phyloP scores from a whole-genome alignment of 306 rosid genomes.

The Hylodesmum podocarpum region DNA sequence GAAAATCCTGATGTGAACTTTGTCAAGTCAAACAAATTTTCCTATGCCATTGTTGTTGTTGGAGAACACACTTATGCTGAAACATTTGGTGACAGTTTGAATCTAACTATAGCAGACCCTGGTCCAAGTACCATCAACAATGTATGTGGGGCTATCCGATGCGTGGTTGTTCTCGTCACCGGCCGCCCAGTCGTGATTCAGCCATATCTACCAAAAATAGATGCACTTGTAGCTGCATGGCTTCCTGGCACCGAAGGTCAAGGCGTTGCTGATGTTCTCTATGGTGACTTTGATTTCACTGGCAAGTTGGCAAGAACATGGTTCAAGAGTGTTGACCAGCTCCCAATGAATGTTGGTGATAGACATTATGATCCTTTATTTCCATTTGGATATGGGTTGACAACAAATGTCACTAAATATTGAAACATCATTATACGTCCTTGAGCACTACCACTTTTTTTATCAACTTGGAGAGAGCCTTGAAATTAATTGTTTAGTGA shows the following conservation, averaged over 20 bases:
- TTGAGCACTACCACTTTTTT: neutral
- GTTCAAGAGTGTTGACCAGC: slow-evolving; percentile 38
- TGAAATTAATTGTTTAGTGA: neutral
- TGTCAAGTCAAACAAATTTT: slow-evolving; percentile 62
- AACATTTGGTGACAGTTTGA: slow-evolving; percentile 74
- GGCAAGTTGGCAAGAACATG: slow-evolving; percentile 39
- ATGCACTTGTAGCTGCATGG: slow-evolving; percentile 94
- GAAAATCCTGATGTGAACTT: slow-evolving; percentile 65
- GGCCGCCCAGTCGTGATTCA: slow-evolving; percentile 90
- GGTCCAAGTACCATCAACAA: slow-evolving; percentile 73
- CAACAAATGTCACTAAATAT: slow-evolving; percentile 16
- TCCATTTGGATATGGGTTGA: slow-evolving; percentile 40
- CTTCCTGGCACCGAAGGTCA: slow-evolving; percentile 78
- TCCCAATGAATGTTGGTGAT: slow-evolving; percentile 48
- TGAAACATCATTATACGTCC: neutral
- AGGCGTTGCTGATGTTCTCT: slow-evolving; percentile 37
- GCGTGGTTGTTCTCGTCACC: slow-evolving; percentile 68
- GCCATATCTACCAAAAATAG: slow-evolving; percentile 61
- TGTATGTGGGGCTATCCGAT: slow-evolving; percentile 62
- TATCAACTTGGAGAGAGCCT: neutral
- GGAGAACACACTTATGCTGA: slow-evolving; percentile 95
- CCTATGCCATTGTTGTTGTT: slow-evolving; percentile 71
- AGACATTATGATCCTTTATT: slow-evolving; percentile 36
- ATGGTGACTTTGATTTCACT: slow-evolving; percentile 32
- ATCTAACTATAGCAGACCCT: slow-evolving; percentile 67